Evolutionary conservation across 768 basidiomycete genomes (phyloP), one percentile per base, ranked within the genome.

Genomic region (Boletus rubropictus): DNA sequence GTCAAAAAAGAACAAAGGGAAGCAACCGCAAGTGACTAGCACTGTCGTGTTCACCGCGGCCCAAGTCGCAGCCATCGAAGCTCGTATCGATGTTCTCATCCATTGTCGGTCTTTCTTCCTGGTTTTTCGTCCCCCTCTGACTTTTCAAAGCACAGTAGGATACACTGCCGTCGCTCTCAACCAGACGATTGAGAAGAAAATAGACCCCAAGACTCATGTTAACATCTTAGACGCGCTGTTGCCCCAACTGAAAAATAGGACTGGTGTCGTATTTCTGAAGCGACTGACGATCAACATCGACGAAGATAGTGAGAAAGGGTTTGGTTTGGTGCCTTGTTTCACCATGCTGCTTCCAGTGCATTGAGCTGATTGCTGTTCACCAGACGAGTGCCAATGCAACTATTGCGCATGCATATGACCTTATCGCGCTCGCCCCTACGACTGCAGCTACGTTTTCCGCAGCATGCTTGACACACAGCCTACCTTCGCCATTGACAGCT

Each of bases 251-350:
- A 78, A 77, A 48, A 69, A 73, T 14, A 73, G 86, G 35, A 61
- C 71, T 1, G 82, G 84, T 1, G 66, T 87, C 27, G 65, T 87
- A 3, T 80, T 78, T 49, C 69, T 94, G 42, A 89, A 86, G 62
- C 72, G 89, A 40, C 61, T 94, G 46, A 89, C 82, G n/a, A 82
- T 93, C 41, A 71, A 86, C 10, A 73, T 91, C 8, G 84, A 90
- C 51, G 81, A 89, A 56, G 86, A 84, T 34, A 90, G 89, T 57
- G 87, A 91, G 62, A 90, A 89, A 62, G 86, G 89, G 1, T 86
- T 87, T 56, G 87, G 89, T 25, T 62, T 91, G 62, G 88, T 91
- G 47, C 53, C 74, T 67, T 39, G 36, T 33, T 27, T 9, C 18
- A 6, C 20, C 29, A n/a, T 22, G 9, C 10, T 14, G 29, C 33